Percentiles rank a stretch among this genome's conserved stretches.
Evolutionary conservation across 352 stramenopile genomes (phyloP).

Genomic region (Globisporangium orthogonon): DNA sequence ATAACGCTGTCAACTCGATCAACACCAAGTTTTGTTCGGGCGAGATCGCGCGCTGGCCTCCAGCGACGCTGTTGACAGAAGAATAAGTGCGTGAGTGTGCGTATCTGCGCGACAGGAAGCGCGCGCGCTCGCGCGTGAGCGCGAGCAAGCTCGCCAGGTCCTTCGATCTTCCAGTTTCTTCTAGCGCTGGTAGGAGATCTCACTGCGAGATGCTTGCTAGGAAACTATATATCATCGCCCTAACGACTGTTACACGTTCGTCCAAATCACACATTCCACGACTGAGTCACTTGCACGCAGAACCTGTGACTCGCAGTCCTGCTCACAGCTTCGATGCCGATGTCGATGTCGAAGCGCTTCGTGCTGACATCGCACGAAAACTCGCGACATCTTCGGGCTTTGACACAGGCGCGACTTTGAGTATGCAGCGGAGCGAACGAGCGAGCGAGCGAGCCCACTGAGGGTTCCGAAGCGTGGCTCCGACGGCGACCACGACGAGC

Average conservation of each 20-base stretch:
- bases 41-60: slow-evolving; percentile 1
- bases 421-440: too few relatives aligned
- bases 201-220: background rate
- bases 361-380: background rate
- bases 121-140: background rate
- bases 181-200: too few relatives aligned
- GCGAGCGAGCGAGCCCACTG: too few relatives aligned
- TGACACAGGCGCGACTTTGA: too few relatives aligned
- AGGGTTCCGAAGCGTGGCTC: background rate
- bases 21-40: background rate
- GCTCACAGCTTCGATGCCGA: background rate
- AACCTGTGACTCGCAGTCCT: background rate
- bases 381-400: too few relatives aligned
- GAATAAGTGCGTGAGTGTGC: background rate
- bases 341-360: background rate
- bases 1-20: too few relatives aligned
- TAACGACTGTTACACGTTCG: too few relatives aligned
- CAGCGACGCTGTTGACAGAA: background rate
- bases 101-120: background rate
- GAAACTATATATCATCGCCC: too few relatives aligned
- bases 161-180: too few relatives aligned
- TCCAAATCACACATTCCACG: background rate
- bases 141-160: background rate
- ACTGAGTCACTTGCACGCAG: background rate
- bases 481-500: background rate